Evolutionary conservation across 1,139 yeast species (phyloP).

Genomic region (Nadsonia starkeyi-henricii): DNA sequence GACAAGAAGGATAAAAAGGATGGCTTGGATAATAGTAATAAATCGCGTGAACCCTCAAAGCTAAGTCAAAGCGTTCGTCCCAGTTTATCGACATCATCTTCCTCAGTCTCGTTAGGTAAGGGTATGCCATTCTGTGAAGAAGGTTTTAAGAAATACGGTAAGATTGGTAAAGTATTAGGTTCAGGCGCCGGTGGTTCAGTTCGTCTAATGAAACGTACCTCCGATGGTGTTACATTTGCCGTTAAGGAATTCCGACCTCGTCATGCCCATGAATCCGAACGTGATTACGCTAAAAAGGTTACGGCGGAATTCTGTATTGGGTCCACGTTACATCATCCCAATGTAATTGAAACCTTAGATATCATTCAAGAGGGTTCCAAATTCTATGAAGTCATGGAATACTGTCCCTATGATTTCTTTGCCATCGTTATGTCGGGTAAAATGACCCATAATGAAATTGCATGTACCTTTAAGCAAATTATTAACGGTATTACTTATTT

Average conservation of each 20-base stretch:
- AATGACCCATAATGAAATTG: constrained; percentile 73
- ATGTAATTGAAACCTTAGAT: constrained; percentile 86
- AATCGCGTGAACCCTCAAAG: constrained; percentile 4
- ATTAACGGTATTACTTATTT: constrained; percentile 71
- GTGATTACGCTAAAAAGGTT: constrained; percentile 91
- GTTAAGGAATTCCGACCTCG: constrained; percentile 91
- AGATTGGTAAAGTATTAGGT: constrained; percentile 78
- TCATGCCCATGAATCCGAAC: constrained; percentile 66
- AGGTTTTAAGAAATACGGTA: constrained; percentile 63
- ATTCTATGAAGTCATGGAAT: constrained; percentile 93
- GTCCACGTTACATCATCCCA: constrained; percentile 86
- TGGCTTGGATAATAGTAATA: background rate
- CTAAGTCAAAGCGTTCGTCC: constrained; percentile 3
- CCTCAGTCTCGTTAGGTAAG: constrained; percentile 11
- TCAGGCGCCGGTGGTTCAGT: constrained; percentile 99
- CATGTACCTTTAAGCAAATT: constrained; percentile 82
- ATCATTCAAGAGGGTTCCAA: constrained; percentile 76
- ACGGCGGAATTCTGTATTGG: constrained; percentile 97
- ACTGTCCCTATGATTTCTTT: constrained; percentile 90
- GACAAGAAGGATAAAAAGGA: constrained; percentile 1
- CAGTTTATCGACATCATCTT: constrained; percentile 7
- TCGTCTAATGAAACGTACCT: constrained; percentile 63
- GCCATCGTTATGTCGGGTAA: constrained; percentile 96
- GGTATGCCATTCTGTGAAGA: constrained; percentile 19
- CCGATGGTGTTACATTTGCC: constrained; percentile 80